Conservation (phyloP, 352 stramenopile species). For the Phytopythium cucurbitacearum region DNA sequence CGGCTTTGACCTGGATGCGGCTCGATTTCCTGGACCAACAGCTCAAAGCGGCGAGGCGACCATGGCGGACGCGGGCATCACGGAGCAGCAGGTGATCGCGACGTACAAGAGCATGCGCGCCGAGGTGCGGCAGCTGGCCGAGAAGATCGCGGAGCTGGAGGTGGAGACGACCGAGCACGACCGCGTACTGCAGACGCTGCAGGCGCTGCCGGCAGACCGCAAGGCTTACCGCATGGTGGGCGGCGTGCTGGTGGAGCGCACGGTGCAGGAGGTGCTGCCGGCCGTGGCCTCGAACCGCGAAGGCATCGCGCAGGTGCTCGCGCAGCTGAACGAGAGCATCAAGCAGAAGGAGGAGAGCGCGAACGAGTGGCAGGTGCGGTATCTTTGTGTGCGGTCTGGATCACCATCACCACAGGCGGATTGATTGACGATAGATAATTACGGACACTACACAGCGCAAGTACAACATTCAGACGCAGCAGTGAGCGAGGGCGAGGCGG, state of each 20-base stretch:
- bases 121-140: constrained; percentile 76
- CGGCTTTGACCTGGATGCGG: not conserved
- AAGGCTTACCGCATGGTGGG: constrained; percentile 95
- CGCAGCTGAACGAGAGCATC: constrained; percentile 71
- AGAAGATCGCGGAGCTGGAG: constrained; percentile 85
- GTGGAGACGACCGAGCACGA: constrained; percentile 82
- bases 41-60: not conserved
- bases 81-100: constrained; percentile 82
- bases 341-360: constrained; percentile 81
- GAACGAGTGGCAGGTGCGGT: constrained; percentile 73
- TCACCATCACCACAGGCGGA: not conserved
- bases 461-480: constrained; percentile 84
- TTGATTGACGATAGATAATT: no score
- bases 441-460: constrained; percentile 36
- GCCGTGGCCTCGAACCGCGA: constrained; percentile 85
- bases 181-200: constrained; percentile 79
- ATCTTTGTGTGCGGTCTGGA: not conserved
- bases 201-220: constrained; percentile 58
- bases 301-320: constrained; percentile 70
- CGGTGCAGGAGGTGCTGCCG: constrained; percentile 93
- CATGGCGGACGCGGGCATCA: constrained; percentile 57
- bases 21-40: not conserved
- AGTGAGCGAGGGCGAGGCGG: constrained; percentile 23
- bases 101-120: constrained; percentile 85
- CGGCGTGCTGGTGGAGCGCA: constrained; percentile 95